Conservation (phyloP, 306 rosid genomes). For the Glycine soja region DNA sequence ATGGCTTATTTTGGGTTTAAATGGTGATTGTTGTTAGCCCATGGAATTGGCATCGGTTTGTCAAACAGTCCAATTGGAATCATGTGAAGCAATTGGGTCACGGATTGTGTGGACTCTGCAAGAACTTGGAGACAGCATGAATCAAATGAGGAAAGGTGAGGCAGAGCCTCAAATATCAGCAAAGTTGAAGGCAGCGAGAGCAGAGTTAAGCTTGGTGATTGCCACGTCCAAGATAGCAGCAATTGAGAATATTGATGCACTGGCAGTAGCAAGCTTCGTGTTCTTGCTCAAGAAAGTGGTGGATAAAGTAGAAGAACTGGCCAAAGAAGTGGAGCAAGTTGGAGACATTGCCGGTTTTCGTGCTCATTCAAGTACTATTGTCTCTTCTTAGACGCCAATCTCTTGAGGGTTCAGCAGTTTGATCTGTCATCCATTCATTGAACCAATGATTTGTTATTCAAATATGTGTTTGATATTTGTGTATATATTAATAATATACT, state of each 20-base stretch:
- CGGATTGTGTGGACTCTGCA: conserved; percentile 54
- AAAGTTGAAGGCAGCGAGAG: conserved; percentile 56
- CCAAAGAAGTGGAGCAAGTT: conserved; percentile 68
- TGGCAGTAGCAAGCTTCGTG: conserved; percentile 56
- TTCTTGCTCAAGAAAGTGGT: conserved; percentile 63
- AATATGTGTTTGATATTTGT: too few relatives aligned
- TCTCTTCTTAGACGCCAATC: background rate
- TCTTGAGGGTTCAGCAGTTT: too few relatives aligned
- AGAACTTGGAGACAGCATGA: conserved; percentile 72
- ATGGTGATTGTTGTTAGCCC: conserved; percentile 37
- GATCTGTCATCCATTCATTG: background rate
- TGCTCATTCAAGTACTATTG: conserved; percentile 6
- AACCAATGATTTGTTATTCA: background rate
- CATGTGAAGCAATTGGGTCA: conserved; percentile 62
- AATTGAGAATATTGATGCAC: conserved; percentile 48
- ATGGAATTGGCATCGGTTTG: background rate
- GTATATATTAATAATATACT: too few relatives aligned
- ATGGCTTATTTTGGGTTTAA: conserved; percentile 5
- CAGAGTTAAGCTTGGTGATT: conserved; percentile 50
- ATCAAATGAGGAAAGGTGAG: conserved; percentile 57
- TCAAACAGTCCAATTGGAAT: background rate
- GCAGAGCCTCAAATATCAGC: conserved; percentile 43
- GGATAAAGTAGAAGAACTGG: conserved; percentile 68
- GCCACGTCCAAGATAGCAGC: conserved; percentile 43
- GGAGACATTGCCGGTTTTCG: conserved; percentile 62